Conservation (phyloP, 2,329 filamentous ascomycete species). For the Cryphonectria parasitica region DNA sequence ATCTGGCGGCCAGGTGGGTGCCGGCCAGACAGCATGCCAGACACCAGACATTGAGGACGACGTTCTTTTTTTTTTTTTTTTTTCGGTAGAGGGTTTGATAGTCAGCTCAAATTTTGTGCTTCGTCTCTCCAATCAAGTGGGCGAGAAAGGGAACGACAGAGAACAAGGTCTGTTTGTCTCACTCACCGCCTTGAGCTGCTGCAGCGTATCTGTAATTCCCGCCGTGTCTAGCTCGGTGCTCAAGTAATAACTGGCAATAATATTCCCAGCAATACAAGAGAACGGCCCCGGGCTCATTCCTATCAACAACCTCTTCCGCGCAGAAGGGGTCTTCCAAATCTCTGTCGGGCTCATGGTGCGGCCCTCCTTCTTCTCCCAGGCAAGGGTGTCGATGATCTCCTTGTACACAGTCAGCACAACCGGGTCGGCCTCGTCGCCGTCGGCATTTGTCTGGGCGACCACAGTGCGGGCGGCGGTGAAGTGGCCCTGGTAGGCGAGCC, state of each 20-base stretch:
- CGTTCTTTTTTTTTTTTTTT: constrained; percentile 42
- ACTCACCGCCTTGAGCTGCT: constrained; percentile 47
- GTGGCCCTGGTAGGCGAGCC: constrained; percentile 47
- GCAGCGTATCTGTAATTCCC: constrained; percentile 47
- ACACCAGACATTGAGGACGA: constrained; percentile 56
- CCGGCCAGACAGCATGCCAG: constrained; percentile 47
- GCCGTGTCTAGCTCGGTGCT: constrained; percentile 48
- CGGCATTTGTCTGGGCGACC: constrained; percentile 48
- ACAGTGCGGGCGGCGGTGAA: constrained; percentile 46
- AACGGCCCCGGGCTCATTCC: constrained; percentile 39
- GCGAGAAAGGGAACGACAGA: no score
- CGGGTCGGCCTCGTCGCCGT: constrained; percentile 46
- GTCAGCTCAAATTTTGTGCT: no score
- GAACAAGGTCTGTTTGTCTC: no score
- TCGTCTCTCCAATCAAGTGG: no score
- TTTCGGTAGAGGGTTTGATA: no score
- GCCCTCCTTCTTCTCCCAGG: constrained; percentile 48
- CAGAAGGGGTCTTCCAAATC: constrained; percentile 41
- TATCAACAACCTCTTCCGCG: constrained; percentile 44
- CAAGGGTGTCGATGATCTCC: constrained; percentile 52
- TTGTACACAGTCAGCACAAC: constrained; percentile 45
- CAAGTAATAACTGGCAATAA: constrained; percentile 47
- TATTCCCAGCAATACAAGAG: constrained; percentile 44
- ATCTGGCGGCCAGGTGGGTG: constrained; percentile 45
- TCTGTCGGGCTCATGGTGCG: constrained; percentile 42